A percentile compares a stretch with the other conserved stretches of the same genome.
Evolutionary conservation across 257 asterid species (phyloP).

Genomic region (Cynanchum wilfordii): DNA sequence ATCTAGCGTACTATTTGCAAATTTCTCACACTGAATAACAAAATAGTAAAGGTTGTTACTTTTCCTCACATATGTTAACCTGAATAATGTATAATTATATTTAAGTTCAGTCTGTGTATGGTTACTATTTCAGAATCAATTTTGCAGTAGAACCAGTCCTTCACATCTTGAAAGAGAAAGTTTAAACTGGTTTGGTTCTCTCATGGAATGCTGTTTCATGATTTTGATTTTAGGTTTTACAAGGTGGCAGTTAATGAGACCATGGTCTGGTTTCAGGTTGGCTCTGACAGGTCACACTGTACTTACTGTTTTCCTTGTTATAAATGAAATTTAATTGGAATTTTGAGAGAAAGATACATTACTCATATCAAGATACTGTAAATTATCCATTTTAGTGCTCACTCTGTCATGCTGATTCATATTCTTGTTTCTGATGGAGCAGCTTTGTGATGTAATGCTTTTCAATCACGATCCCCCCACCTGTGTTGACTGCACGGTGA

Average conservation of each 20-base stretch:
- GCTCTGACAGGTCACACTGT: conserved; percentile 72
- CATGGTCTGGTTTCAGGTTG: conserved; percentile 97
- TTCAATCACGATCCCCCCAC: conserved; percentile 89
- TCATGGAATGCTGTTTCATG: not conserved
- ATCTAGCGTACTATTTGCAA: not conserved
- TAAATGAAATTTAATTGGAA: not conserved
- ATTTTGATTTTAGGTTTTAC: conserved; percentile 57
- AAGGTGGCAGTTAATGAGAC: conserved; percentile 81
- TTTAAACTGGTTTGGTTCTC: conserved; percentile 15
- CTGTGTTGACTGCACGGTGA: conserved; percentile 81
- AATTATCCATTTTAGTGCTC: not conserved
- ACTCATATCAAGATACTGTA: conserved; percentile 1
- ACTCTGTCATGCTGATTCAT: conserved; percentile 5
- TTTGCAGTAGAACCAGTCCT: not conserved
- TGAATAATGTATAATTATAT: not conserved
- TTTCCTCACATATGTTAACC: not conserved
- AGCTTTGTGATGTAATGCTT: conserved; percentile 87
- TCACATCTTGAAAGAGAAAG: not conserved
- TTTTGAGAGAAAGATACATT: not conserved
- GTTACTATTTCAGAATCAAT: conserved; percentile 1
- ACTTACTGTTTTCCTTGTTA: conserved; percentile 9
- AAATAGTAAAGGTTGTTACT: not conserved
- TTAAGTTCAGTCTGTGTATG: not conserved
- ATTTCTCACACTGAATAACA: not conserved
- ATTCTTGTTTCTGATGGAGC: conserved; percentile 42